phyloP scores from a whole-genome alignment of 768 basidiomycete species.

The Cubamyces lactineus region DNA sequence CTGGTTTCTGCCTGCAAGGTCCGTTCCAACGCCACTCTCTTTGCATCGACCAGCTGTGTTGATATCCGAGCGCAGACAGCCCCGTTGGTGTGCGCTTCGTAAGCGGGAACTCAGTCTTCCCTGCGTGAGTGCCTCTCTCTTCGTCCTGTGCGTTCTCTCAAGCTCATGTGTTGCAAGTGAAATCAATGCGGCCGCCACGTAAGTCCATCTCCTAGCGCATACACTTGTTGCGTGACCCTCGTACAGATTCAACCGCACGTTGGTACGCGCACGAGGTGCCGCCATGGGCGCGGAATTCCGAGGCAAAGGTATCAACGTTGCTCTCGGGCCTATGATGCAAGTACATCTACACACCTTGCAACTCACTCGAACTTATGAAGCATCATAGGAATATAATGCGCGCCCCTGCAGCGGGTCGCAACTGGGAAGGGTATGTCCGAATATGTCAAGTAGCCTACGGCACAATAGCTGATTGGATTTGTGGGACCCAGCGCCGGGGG shows the following conservation, averaged over 20 bases:
- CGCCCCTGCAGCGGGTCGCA: constrained; percentile 66
- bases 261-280: constrained; percentile 76
- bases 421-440: constrained; percentile 75
- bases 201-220: constrained; percentile 30
- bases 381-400: constrained; percentile 27
- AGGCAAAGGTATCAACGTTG: constrained; percentile 84
- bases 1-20: constrained; percentile 32
- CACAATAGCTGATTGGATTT: not conserved
- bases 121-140: constrained; percentile 34
- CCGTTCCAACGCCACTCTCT: not conserved
- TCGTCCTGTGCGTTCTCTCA: not conserved
- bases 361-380: not conserved
- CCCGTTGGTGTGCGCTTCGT: constrained; percentile 48
- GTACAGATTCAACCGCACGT: constrained; percentile 68
- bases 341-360: constrained; percentile 38
- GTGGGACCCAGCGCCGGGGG: constrained; percentile 38
- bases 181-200: constrained; percentile 74
- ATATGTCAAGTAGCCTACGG: too few relatives aligned
- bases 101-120: constrained; percentile 45
- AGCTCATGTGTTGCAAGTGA: constrained; percentile 28
- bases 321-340: constrained; percentile 84
- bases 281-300: constrained; percentile 85
- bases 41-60: not conserved
- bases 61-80: constrained; percentile 28
- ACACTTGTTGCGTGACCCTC: not conserved